Conservation (phyloP, 129 eudicot species). For the Calendula officinalis region DNA sequence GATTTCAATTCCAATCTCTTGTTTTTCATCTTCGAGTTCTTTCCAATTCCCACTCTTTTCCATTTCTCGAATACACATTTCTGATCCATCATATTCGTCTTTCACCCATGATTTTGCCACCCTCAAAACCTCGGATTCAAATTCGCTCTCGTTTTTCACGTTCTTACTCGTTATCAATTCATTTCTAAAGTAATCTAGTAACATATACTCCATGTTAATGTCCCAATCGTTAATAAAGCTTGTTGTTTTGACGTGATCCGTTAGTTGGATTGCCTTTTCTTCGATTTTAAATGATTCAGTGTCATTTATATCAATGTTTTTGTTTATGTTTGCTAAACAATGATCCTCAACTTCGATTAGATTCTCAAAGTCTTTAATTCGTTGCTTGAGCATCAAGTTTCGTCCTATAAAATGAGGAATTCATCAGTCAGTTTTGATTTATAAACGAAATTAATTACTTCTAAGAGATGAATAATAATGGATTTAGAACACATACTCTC, state of each 20-base stretch:
- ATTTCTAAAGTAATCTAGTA: conserved; percentile 52
- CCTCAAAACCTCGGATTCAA: conserved; percentile 33
- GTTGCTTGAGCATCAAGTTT: conserved; percentile 37
- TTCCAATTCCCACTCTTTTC: conserved; percentile 48
- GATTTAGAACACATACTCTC: conserved; percentile 34
- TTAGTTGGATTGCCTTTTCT: conserved; percentile 44
- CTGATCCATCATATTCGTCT: conserved; percentile 41
- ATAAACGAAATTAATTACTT: not conserved
- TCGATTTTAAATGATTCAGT: conserved; percentile 30
- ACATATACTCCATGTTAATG: conserved; percentile 20
- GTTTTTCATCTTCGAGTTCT: conserved; percentile 43
- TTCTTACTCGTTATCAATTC: conserved; percentile 32
- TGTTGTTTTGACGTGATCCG: conserved; percentile 28
- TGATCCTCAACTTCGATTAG: conserved; percentile 17
- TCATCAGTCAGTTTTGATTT: conserved; percentile 4
- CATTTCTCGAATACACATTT: conserved; percentile 49
- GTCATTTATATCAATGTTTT: not conserved
- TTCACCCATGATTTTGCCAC: conserved; percentile 52
- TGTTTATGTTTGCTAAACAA: conserved; percentile 13
- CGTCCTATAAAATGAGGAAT: conserved; percentile 34
- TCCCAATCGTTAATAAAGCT: conserved; percentile 4
- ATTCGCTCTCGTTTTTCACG: conserved; percentile 5
- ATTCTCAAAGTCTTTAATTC: conserved; percentile 35
- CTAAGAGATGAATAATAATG: conserved; percentile 5
- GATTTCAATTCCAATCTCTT: conserved; percentile 45